A percentile compares a stretch with the other conserved stretches of the same genome.
Evolutionary conservation across 2,329 filamentous ascomycete species (phyloP).

Genomic region (Chaetoscypha palmicola): DNA sequence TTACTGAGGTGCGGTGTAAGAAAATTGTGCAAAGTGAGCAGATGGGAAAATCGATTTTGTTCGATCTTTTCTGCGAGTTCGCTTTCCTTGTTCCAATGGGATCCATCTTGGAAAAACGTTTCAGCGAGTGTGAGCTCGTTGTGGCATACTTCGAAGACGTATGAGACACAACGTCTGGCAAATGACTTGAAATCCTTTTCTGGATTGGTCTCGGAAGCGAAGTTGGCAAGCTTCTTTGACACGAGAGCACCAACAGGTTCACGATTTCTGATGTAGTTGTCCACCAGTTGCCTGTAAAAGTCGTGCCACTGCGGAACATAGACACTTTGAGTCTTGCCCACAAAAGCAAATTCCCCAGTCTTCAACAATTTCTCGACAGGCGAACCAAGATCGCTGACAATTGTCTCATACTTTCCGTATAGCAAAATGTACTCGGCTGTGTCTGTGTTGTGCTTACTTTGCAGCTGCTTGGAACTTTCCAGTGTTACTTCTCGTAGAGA

Average conservation of each 20-base stretch:
- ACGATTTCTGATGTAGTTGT: constrained; percentile 36
- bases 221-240: constrained; percentile 49
- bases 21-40: constrained; percentile 25
- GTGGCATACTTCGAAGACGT: constrained; percentile 29
- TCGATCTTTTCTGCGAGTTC: constrained; percentile 26
- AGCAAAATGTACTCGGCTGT: constrained; percentile 64
- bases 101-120: constrained; percentile 26
- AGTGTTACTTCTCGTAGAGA: constrained; percentile 45
- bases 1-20: constrained; percentile 25
- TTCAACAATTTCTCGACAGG: constrained; percentile 52
- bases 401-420: constrained; percentile 57
- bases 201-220: constrained; percentile 26
- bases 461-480: constrained; percentile 55
- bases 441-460: constrained; percentile 59
- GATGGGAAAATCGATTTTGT: constrained; percentile 24
- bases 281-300: constrained; percentile 44
- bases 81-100: constrained; percentile 24
- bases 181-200: constrained; percentile 29
- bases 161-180: constrained; percentile 24
- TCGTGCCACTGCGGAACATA: constrained; percentile 57
- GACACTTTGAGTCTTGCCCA: constrained; percentile 55
- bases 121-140: constrained; percentile 27
- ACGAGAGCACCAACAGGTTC: constrained; percentile 49
- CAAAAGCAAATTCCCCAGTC: constrained; percentile 35
- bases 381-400: constrained; percentile 49